These are phyloP conservation scores for Trichoderma harzianum DNA, from an alignment of 2,329 filamentous ascomycete species.

Conservation along the genomic window DNA sequence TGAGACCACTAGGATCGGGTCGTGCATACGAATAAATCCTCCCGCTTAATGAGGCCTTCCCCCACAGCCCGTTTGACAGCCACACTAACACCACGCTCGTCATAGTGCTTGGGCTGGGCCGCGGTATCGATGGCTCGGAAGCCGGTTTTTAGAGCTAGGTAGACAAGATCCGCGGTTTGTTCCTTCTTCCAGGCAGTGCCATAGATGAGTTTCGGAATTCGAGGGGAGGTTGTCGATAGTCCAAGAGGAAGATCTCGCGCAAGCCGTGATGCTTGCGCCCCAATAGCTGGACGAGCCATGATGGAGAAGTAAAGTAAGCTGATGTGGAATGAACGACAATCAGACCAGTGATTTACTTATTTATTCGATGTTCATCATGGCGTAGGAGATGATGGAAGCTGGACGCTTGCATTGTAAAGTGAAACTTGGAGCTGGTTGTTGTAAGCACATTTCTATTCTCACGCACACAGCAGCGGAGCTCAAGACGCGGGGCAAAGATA, in stretches of 20 bases:
- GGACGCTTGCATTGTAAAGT: neutral
- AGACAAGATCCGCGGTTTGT: slow-evolving; percentile 62
- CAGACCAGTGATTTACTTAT: neutral
- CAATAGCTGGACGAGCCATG: slow-evolving; percentile 24
- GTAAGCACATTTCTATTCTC: neutral
- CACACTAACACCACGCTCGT: slow-evolving; percentile 66
- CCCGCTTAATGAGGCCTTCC: slow-evolving; percentile 52
- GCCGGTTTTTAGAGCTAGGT: slow-evolving; percentile 62
- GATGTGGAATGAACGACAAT: neutral
- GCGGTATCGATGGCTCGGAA: slow-evolving; percentile 76
- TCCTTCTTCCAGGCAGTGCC: slow-evolving; percentile 86
- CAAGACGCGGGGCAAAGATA: slow-evolving; percentile 5
- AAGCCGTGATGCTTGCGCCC: slow-evolving; percentile 30
- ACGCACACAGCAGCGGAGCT: neutral
- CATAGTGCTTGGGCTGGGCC: slow-evolving; percentile 74
- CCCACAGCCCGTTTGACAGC: slow-evolving; percentile 61
- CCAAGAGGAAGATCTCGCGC: slow-evolving; percentile 35
- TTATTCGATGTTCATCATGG: neutral
- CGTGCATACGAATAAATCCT: slow-evolving; percentile 59
- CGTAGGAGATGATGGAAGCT: neutral
- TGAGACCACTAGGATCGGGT: neutral
- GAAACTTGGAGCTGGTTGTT: neutral
- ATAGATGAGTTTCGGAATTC: slow-evolving; percentile 60
- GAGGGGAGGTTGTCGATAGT: slow-evolving; percentile 29
- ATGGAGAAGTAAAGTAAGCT: neutral